Base-by-base conservation (phyloP, 2,329 filamentous ascomycete species). In the Aspergillus arachidicola region DNA sequence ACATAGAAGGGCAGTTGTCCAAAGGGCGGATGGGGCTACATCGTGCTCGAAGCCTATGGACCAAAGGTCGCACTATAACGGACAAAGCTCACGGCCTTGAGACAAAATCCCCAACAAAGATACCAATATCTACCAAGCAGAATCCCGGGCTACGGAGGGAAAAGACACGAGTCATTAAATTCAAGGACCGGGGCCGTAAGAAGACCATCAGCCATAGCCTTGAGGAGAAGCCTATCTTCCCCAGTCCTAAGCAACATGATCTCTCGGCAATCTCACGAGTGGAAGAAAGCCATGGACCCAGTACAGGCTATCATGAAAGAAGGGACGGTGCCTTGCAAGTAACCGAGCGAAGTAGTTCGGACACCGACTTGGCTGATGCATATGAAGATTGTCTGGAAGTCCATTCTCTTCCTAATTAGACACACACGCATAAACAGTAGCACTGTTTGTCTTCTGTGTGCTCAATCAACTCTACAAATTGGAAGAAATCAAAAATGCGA, bases 381-480 rank as follows among this genome's bases (percentile, higher is more conserved):
- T 73, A 73, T 57, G 67, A 68, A 26, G 71, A 73, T 45, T 72
- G 69, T 60, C 59, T 73, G 30, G 65, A 69, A 16, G 70, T 72
- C 66, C 72, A 68, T 63, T 62, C 72, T 61, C 58, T 69, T 57
- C 55, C 67, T 60, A 62, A 69, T 63, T 69, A 62, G 57, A 66
- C 57, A 59, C 48, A 53, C 59, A 38, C 30, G 19, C 19, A 55
- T 23, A 11, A 38, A 36, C n/a, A 10, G 32, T 23, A 28, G 30
- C 19, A n/a, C 23, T 53, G 10, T 21, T n/a, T 28, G 14, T 53
- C 50, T 6, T 26, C 28, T 53, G 7, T 38, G 14, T 41, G 38
- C 38, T n/a, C 38, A 19, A 41, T n/a, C 16, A n/a, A 41, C n/a
- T 41, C 16, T 7, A 19, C 6, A 4, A n/a, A n/a, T 19, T 9